These are phyloP conservation scores for Neurospora intermedia DNA, from an alignment of 495 filamentous ascomycete species.

Conservation along the genomic window DNA sequence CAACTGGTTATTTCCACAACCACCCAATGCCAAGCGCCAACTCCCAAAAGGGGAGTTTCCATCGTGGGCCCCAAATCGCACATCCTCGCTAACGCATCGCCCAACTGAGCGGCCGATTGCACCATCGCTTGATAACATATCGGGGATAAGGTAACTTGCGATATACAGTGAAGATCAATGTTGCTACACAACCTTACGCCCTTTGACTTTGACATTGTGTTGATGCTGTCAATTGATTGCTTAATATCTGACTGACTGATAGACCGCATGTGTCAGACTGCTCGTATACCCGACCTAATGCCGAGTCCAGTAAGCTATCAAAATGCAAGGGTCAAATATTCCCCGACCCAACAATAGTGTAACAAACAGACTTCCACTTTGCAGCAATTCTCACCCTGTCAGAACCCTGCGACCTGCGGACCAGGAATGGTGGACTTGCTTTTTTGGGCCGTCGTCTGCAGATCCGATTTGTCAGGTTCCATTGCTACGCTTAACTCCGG, in stretches of 20 bases:
- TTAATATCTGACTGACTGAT: background rate
- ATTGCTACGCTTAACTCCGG: background rate
- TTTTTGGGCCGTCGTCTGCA: background rate
- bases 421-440: background rate
- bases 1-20: background rate
- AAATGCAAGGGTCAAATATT: background rate
- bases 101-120: background rate
- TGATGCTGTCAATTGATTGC: background rate
- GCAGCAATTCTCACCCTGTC: background rate
- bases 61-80: too few species aligned
- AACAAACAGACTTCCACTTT: background rate
- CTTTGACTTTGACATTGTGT: background rate
- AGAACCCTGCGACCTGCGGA: background rate
- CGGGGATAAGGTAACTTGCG: background rate
- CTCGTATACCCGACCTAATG: background rate
- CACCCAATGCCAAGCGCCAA: background rate
- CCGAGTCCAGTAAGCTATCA: background rate
- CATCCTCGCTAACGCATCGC: background rate
- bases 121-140: background rate
- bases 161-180: background rate
- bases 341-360: background rate
- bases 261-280: background rate
- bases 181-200: background rate
- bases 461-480: background rate
- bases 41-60: background rate